phyloP scores from a whole-genome alignment of 2,329 filamentous ascomycete species.

The Didymella pinodella region DNA sequence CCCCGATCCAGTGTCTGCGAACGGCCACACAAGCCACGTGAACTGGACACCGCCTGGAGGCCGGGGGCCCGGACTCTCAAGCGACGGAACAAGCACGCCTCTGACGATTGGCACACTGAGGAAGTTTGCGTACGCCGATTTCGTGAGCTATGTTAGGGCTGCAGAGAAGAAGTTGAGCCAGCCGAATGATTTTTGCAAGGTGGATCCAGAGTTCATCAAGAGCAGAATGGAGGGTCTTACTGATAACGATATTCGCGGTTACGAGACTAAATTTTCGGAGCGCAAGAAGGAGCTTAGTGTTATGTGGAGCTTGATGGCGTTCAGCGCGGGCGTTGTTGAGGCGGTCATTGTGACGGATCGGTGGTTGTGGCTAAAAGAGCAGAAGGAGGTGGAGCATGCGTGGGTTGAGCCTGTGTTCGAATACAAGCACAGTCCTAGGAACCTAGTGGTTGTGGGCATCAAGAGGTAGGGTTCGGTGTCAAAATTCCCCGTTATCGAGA shows the following conservation, averaged over 20 bases:
- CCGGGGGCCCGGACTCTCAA: conserved; percentile 59
- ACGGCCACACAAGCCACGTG: conserved; percentile 44
- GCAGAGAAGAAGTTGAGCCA: conserved; percentile 74
- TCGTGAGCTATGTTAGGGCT: conserved; percentile 79
- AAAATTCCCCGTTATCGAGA: too few relatives aligned
- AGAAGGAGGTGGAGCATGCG: conserved; percentile 71
- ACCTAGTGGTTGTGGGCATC: conserved; percentile 90
- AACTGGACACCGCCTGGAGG: conserved; percentile 47
- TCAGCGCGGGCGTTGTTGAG: conserved; percentile 88
- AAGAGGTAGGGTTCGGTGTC: conserved; percentile 61
- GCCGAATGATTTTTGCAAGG: conserved; percentile 46
- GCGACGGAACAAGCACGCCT: conserved; percentile 70
- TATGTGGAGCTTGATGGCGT: conserved; percentile 95
- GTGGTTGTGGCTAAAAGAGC: conserved; percentile 86
- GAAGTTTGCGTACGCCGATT: conserved; percentile 79
- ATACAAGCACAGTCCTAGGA: conserved; percentile 83
- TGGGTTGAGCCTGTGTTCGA: conserved; percentile 97
- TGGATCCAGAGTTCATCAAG: conserved; percentile 60
- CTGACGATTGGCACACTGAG: conserved; percentile 86
- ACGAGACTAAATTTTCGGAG: conserved; percentile 70
- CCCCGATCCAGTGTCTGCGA: conserved; percentile 52
- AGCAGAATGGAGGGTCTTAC: conserved; percentile 73
- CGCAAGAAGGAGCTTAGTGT: conserved; percentile 83
- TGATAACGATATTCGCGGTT: conserved; percentile 76
- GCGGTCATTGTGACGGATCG: conserved; percentile 89